Evolutionary conservation across 2,329 filamentous ascomycete genomes (phyloP).

Genomic region (Didymellaceae sp.): DNA sequence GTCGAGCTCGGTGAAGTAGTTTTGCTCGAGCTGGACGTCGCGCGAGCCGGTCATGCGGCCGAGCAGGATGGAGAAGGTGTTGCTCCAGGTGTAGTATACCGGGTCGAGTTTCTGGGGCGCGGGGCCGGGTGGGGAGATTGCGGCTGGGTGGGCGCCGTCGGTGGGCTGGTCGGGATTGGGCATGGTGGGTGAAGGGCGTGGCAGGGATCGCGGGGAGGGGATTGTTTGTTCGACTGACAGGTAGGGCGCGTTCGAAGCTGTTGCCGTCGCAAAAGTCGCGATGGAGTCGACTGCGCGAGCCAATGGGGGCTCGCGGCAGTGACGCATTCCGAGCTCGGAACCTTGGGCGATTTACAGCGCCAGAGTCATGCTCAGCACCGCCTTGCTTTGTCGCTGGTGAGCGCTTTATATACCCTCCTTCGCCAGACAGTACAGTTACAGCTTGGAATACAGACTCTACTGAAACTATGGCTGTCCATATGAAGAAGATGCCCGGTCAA

Average conservation of each 20-base stretch:
- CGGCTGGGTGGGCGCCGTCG: constrained; percentile 36
- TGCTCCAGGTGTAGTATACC: constrained; percentile 70
- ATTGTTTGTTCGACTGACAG: not conserved
- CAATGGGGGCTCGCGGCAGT: constrained; percentile 25
- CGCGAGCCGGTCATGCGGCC: constrained; percentile 57
- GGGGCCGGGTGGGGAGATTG: constrained; percentile 24
- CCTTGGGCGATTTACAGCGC: constrained; percentile 15
- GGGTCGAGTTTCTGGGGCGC: constrained; percentile 38
- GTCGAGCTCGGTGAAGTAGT: constrained; percentile 81
- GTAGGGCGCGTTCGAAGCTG: constrained; percentile 23
- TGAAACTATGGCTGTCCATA: constrained; percentile 47
- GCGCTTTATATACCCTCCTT: not conserved
- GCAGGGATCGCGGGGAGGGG: not conserved
- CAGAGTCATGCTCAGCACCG: constrained; percentile 23
- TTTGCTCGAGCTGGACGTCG: constrained; percentile 43
- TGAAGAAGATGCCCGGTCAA: constrained; percentile 60
- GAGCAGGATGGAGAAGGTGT: constrained; percentile 83
- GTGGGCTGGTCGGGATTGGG: constrained; percentile 35
- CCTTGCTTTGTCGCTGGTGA: constrained; percentile 6
- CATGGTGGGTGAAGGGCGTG: constrained; percentile 25
- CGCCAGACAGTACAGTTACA: not conserved
- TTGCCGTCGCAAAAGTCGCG: constrained; percentile 31
- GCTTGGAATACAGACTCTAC: no score
- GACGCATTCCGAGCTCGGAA: constrained; percentile 25
- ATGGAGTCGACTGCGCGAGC: constrained; percentile 24